Base-by-base conservation (phyloP, 2,329 filamentous ascomycete genomes). In the Ophiostoma tasmaniense region DNA sequence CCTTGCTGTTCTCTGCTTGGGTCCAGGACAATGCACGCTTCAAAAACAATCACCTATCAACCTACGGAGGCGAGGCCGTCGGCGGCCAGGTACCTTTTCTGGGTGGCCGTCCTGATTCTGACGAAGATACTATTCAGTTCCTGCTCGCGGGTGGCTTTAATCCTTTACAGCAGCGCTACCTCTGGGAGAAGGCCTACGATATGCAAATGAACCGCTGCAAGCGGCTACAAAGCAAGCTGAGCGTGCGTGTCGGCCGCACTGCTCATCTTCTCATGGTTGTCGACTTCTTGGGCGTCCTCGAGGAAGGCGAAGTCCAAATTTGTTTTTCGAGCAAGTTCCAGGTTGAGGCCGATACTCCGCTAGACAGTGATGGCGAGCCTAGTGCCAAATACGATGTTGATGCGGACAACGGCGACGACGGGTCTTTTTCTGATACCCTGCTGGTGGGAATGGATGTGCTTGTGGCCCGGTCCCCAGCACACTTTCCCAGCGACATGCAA, bases 401-500 rank as follows among this genome's bases (percentile, higher is more conserved):
- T 0, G 39, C 30, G 20, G 30, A 67, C 28, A 10, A 13, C 30
- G 77, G 79, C 0, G 84, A 84, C 1, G 82, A 82, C 0, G 72
- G 71, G 7, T 72, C 69, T 8, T 83, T 85, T 45, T 82, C 80
- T 0, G 85, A 84, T 55, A 83, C 82, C 0, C 75, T 83, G 6
- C 76, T 92, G 0, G 80, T 87, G 50, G 81, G 82, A 0, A 79
- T 82, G 20, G 84, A 92, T 17, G 78, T 91, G 0, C 79, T 94
- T 0, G 87, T 93, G 0, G 87, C 87, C 0, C 83, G 91, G 25
- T 86, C 87, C 1, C 91, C 91, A 0, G 87, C 90, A 0, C 86
- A 92, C 74, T 85, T 89, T 28, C 81, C 82, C 0, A 91, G 87
- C 35, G 91, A 95, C 71, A 87, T 94, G 0, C 91, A 93, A 73